phyloP scores from a whole-genome alignment of 2,329 filamentous ascomycete species.

The Alternaria novae-zelandiae region DNA sequence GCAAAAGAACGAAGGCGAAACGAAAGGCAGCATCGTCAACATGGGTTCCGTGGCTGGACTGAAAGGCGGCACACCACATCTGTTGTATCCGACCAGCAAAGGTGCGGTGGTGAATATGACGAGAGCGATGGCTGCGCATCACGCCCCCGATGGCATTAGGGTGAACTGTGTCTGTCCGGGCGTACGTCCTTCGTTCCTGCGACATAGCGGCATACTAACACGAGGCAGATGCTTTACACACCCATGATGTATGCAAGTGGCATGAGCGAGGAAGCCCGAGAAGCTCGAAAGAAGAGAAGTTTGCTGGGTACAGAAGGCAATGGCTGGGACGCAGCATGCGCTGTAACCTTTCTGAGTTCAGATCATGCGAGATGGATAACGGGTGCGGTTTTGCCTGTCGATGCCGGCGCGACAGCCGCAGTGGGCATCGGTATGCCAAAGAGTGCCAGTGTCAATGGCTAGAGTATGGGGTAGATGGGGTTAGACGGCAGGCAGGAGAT shows the following conservation, averaged over 20 bases:
- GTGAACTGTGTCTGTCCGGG: constrained; percentile 64
- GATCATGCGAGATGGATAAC: constrained; percentile 62
- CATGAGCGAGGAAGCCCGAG: constrained; percentile 59
- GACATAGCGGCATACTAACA: not conserved
- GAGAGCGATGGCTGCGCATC: constrained; percentile 62
- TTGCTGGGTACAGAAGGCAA: constrained; percentile 61
- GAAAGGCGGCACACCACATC: constrained; percentile 60
- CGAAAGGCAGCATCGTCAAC: constrained; percentile 64
- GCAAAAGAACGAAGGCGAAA: constrained; percentile 56
- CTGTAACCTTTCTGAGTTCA: constrained; percentile 60
- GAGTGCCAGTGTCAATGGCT: constrained; percentile 34
- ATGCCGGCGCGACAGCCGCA: constrained; percentile 40
- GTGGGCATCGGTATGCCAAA: constrained; percentile 35
- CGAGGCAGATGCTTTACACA: constrained; percentile 57
- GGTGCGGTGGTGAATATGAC: constrained; percentile 64
- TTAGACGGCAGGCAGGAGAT: not conserved
- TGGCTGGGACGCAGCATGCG: constrained; percentile 61
- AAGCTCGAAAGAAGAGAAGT: constrained; percentile 57
- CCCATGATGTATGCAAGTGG: constrained; percentile 61
- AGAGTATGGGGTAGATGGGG: not conserved
- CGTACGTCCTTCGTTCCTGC: constrained; percentile 11
- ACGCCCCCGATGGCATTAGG: constrained; percentile 57
- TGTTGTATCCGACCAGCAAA: constrained; percentile 62
- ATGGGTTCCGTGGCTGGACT: constrained; percentile 67
- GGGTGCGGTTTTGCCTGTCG: constrained; percentile 36